Percentiles rank a stretch among this genome's conserved stretches.
phyloP scores from a whole-genome alignment of 345 rosid species.

The Pugionium dolabratum region DNA sequence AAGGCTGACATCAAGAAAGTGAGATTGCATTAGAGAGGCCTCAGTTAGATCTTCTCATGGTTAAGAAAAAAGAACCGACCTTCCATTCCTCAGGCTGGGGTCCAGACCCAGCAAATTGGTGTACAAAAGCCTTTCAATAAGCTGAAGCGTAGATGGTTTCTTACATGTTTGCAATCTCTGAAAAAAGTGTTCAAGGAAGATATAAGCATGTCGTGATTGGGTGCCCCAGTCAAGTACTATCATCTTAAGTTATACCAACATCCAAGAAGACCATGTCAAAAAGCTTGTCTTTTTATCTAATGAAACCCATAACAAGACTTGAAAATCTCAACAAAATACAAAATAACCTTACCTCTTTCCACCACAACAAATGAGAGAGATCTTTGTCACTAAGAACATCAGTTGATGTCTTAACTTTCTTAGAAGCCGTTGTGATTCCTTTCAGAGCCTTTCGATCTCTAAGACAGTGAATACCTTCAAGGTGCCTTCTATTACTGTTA shows the following conservation, averaged over 20 bases:
- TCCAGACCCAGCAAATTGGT: slow-evolving; percentile 82
- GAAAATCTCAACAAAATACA: not conserved
- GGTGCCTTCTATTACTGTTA: slow-evolving; percentile 42
- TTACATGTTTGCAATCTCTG: slow-evolving; percentile 79
- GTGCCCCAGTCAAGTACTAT: not conserved
- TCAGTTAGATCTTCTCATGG: not conserved
- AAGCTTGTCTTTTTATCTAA: not conserved
- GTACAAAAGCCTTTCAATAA: slow-evolving; percentile 65
- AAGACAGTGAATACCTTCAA: slow-evolving; percentile 47
- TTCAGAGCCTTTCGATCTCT: slow-evolving; percentile 50
- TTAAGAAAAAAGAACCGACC: slow-evolving; percentile 45
- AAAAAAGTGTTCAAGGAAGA: slow-evolving; percentile 25
- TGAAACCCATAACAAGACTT: slow-evolving; percentile 13
- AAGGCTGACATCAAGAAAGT: not conserved
- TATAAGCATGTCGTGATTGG: not conserved
- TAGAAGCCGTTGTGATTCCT: slow-evolving; percentile 51
- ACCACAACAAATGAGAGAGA: slow-evolving; percentile 75
- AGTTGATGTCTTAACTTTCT: slow-evolving; percentile 49
- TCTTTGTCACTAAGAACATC: slow-evolving; percentile 59
- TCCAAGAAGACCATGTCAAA: not conserved
- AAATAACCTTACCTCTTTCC: slow-evolving; percentile 69
- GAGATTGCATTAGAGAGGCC: not conserved
- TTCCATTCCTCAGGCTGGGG: slow-evolving; percentile 74
- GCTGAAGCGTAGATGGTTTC: slow-evolving; percentile 80
- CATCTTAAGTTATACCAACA: not conserved